Conservation (phyloP, 306 rosid species). For the Dicorynia guianensis region DNA sequence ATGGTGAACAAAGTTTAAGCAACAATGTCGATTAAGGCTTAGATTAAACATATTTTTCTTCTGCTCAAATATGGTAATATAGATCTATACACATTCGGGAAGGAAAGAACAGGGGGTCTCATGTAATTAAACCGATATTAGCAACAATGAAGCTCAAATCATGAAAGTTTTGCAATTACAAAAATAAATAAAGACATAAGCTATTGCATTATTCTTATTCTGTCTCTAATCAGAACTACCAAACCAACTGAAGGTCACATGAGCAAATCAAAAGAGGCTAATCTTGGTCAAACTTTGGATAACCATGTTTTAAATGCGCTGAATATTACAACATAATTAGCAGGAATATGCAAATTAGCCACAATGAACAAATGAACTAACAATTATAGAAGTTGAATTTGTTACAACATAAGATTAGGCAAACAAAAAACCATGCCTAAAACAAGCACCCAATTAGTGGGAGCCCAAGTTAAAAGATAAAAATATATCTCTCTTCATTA, state of each 20-base stretch:
- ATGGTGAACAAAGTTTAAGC: too few relatives aligned
- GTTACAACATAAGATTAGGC: constrained; percentile 84
- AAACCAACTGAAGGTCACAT: neutral
- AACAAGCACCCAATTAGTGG: constrained; percentile 80
- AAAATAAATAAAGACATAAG: constrained; percentile 12
- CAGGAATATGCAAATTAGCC: constrained; percentile 53
- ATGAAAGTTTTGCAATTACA: neutral
- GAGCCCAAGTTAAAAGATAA: constrained; percentile 60
- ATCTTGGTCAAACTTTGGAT: constrained; percentile 25
- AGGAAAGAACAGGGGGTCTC: neutral
- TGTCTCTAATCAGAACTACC: constrained; percentile 4
- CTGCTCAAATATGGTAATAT: too few relatives aligned
- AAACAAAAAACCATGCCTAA: constrained; percentile 89
- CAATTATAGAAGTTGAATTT: constrained; percentile 51
- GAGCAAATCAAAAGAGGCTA: neutral
- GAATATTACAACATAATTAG: constrained; percentile 25
- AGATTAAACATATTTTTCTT: too few relatives aligned
- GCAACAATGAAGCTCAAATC: neutral
- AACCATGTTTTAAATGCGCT: constrained; percentile 25
- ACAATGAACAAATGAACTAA: constrained; percentile 75
- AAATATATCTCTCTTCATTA: constrained; percentile 45
- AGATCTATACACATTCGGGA: neutral
- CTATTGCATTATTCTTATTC: neutral
- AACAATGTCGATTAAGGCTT: too few relatives aligned
- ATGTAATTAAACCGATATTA: neutral